Evolutionary conservation across 78 protist genomes (phyloP).

Genomic region (Dictyostelium capitatum): DNA sequence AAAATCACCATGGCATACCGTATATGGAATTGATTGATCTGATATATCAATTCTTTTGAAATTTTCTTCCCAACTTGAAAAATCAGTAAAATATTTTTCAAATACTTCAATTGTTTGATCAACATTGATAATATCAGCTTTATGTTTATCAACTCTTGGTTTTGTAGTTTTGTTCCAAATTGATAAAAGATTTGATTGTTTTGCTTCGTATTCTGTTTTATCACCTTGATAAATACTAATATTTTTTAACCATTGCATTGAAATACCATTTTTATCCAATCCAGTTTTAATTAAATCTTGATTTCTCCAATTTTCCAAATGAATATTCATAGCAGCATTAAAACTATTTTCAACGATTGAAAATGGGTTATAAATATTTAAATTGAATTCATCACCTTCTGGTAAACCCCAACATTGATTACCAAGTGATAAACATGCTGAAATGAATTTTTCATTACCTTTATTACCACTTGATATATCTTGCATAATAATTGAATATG

Average conservation of each 20-base stretch:
- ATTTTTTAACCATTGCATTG: neutral
- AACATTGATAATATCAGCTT: neutral
- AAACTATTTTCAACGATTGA: neutral
- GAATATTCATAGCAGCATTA: neutral
- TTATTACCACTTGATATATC: neutral
- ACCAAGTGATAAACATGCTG: constrained; percentile 6
- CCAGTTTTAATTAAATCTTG: too few species aligned
- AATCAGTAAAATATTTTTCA: neutral
- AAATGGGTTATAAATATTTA: neutral
- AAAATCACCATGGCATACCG: constrained; percentile 30
- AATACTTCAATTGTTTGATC: neutral
- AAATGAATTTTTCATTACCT: neutral
- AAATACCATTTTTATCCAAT: neutral
- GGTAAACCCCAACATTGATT: constrained; percentile 34
- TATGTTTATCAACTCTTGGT: neutral
- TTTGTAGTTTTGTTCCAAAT: neutral
- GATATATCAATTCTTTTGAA: neutral
- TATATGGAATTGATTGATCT: neutral
- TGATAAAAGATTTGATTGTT: neutral
- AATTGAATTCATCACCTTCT: neutral
- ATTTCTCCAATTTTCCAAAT: constrained; percentile 13
- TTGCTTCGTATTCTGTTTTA: neutral
- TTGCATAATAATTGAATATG: constrained; percentile 11
- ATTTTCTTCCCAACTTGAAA: neutral
- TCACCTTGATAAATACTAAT: neutral